Conservation (phyloP, 225 moss, liverwort and hornwort genomes). For the Ulota crispa region DNA sequence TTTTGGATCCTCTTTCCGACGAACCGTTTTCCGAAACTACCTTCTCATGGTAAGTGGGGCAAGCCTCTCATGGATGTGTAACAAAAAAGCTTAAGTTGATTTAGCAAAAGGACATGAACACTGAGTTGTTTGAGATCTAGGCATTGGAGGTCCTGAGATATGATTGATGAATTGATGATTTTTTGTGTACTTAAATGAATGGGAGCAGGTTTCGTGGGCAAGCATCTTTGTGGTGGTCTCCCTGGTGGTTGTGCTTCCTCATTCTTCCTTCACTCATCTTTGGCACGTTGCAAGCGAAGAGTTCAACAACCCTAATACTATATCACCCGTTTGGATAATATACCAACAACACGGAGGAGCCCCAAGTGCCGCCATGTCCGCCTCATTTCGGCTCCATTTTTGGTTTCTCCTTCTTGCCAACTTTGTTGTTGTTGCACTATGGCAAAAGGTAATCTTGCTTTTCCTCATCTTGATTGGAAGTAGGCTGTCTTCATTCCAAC, state of each 20-base stretch:
- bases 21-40: conserved; percentile 42
- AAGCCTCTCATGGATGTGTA: not conserved
- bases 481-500: not conserved
- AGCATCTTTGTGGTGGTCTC: conserved; percentile 38
- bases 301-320: conserved; percentile 42
- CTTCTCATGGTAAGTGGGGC: conserved; percentile 34
- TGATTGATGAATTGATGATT: not conserved
- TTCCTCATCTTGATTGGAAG: not conserved
- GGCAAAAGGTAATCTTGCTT: conserved; percentile 44
- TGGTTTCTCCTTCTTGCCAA: conserved; percentile 48
- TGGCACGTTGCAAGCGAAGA: conserved; percentile 65
- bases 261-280: conserved; percentile 51
- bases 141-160: not conserved
- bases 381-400: conserved; percentile 31
- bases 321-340: conserved; percentile 41
- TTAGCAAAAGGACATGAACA: not conserved
- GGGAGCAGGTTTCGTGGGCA: conserved; percentile 43
- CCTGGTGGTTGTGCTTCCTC: conserved; percentile 46
- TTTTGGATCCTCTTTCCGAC: conserved; percentile 57
- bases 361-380: conserved; percentile 49
- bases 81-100: not conserved
- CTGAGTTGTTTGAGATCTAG: not conserved
- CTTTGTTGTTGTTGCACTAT: conserved; percentile 27
- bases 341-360: conserved; percentile 51
- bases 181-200: not conserved